Conservation (phyloP, 441 rosid species). For the Syzygium malaccense region DNA sequence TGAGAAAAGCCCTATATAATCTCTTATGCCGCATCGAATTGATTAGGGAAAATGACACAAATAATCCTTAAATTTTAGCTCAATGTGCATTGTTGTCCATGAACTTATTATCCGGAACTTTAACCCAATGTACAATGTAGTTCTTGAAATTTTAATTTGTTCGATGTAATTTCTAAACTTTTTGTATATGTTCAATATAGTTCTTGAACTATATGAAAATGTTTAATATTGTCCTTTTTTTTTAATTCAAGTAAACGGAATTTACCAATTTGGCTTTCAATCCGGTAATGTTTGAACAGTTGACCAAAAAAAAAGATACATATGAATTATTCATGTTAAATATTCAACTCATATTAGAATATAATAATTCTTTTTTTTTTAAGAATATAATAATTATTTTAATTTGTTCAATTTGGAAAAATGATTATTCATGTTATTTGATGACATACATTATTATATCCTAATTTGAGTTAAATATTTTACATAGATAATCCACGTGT, state of each 20-base stretch:
- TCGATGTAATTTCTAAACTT: not conserved
- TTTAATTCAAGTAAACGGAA: not conserved
- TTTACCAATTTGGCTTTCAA: not conserved
- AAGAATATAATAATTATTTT: not conserved
- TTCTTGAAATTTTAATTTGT: not conserved
- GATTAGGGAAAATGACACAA: not conserved
- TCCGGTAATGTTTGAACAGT: not conserved
- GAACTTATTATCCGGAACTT: rapidly evolving
- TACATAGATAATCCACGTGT: not conserved
- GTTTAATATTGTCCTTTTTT: not conserved
- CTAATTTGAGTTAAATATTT: not conserved
- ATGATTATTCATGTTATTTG: too few relatives aligned
- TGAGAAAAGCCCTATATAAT: not conserved
- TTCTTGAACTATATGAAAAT: not conserved
- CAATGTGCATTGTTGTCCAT: not conserved
- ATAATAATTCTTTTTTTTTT: not conserved
- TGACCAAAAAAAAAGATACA: not conserved
- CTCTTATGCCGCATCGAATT: not conserved
- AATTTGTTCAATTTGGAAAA: not conserved
- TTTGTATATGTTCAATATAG: not conserved
- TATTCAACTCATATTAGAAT: not conserved
- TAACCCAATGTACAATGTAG: rapidly evolving
- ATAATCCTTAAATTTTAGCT: not conserved
- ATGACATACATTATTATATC: not conserved
- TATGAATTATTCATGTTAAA: not conserved